A percentile compares a stretch with the other conserved stretches of the same genome.
Evolutionary conservation across 192 early-diverging fungal species (phyloP).

Genomic region (Blastocladiella britannica): DNA sequence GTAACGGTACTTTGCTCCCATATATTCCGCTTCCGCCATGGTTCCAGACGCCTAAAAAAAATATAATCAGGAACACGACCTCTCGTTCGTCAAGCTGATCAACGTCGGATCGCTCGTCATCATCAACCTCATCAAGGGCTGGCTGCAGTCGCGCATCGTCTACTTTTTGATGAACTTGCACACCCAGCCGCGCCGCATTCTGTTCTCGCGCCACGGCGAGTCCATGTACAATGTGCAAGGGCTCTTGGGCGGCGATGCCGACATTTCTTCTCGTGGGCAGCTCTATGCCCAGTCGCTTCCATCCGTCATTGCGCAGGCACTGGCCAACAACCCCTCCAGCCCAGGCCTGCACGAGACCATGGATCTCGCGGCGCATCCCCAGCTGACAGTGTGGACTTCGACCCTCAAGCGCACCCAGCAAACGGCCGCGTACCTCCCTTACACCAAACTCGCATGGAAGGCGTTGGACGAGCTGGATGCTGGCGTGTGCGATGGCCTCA

Average conservation of each 20-base stretch:
- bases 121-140: constrained; percentile 86
- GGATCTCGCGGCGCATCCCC: too few relatives aligned
- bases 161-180: constrained; percentile 99
- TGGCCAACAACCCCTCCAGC: constrained; percentile 16
- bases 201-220: constrained; percentile 86
- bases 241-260: constrained; percentile 86
- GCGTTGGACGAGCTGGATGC: constrained; percentile 92
- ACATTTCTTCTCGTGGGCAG: constrained; percentile 64
- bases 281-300: constrained; percentile 73
- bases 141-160: constrained; percentile 87
- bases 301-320: constrained; percentile 44
- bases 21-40: too few relatives aligned
- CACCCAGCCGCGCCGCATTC: constrained; percentile 79
- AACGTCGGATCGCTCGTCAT: constrained; percentile 80
- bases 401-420: constrained; percentile 85
- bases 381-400: constrained; percentile 86
- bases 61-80: constrained; percentile 32
- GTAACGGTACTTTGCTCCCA: constrained; percentile 32
- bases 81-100: constrained; percentile 83
- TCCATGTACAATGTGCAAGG: constrained; percentile 79
- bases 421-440: constrained; percentile 54
- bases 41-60: constrained; percentile 17
- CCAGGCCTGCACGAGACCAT: too few relatives aligned
- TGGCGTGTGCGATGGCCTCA: constrained; percentile 93
- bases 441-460: constrained; percentile 90